A percentile compares a stretch with the other conserved stretches of the same genome.
phyloP scores from a whole-genome alignment of 2,329 filamentous ascomycete species.

The Macrophomina tecta region DNA sequence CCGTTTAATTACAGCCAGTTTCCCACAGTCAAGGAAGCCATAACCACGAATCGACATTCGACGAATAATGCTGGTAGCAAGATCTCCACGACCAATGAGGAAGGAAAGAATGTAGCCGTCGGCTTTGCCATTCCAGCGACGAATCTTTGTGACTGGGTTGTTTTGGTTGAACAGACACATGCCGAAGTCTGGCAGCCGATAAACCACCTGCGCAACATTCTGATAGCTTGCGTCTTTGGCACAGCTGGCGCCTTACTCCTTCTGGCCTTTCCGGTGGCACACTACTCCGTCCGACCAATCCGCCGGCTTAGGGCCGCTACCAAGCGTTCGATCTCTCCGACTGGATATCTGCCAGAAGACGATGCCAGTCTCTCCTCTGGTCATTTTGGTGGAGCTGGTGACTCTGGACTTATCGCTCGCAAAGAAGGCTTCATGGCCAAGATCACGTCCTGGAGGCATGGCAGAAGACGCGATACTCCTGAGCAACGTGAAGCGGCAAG shows the following conservation, averaged over 20 bases:
- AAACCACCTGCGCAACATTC: constrained; percentile 74
- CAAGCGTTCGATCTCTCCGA: constrained; percentile 72
- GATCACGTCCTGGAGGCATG: constrained; percentile 41
- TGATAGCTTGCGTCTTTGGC: constrained; percentile 84
- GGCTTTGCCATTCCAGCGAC: constrained; percentile 76
- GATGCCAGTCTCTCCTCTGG: constrained; percentile 47
- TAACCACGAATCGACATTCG: constrained; percentile 53
- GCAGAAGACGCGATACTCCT: constrained; percentile 41
- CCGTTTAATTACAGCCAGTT: constrained; percentile 67
- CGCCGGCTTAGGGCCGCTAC: constrained; percentile 77
- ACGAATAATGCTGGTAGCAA: constrained; percentile 67
- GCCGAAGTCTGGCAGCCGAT: constrained; percentile 80
- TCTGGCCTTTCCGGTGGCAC: constrained; percentile 77
- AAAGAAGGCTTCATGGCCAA: constrained; percentile 53
- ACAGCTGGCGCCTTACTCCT: constrained; percentile 76
- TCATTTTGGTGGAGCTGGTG: constrained; percentile 55
- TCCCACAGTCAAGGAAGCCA: constrained; percentile 66
- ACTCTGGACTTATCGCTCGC: constrained; percentile 49
- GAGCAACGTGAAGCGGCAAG: constrained; percentile 47
- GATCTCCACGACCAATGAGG: constrained; percentile 75
- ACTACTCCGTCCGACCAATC: constrained; percentile 82
- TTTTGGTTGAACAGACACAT: constrained; percentile 78
- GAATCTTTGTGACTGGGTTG: constrained; percentile 77
- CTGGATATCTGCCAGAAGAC: constrained; percentile 57
- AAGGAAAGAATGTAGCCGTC: constrained; percentile 72